Base-by-base conservation (phyloP, 2,329 filamentous ascomycete genomes). In the Alternaria rosae region DNA sequence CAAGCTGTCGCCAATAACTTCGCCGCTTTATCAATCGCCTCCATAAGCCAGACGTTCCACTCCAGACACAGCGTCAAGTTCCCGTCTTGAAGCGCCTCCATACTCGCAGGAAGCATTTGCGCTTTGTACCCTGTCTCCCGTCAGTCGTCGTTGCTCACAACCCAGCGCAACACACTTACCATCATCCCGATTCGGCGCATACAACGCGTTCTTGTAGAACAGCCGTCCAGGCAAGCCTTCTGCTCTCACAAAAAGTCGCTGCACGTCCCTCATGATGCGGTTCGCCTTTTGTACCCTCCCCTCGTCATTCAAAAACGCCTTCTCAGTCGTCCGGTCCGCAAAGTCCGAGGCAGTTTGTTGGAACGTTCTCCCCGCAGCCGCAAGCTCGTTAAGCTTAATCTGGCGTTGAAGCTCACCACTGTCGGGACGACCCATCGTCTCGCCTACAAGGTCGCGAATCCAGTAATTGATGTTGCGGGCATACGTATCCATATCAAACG, bases 401-500 rank as follows among this genome's bases (percentile, higher is more conserved):
- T 17, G 9, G 5, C 47, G 47, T 6, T 51, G 47, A 5, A 61
- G 23, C 13, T 54, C 20, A 7, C 25, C 43, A 11, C 45, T 50
- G 9, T 58, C 54, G 1, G 15, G 12, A 17, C 32, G 38, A 11
- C 30, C 23, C 17, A 48, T 42, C 6, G 59, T 62, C 15, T 55
- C 47, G 1, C 17, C 38, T 0, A 58, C 38, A 4, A 65, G 51
- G 9, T 65, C 62, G 42, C 55, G 32, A 21, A 61, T 30, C 38
- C 30, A 57, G 20, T 62, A 62, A 2, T 60, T 61, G 21, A 66
- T 10, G 13, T 67, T 65, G 0, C 58, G 58, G 6, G 52, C 62
- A n/a, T 52, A 78, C 53, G 71, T 71, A 41, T 64, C 67, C 9
- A 74, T 62, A 35, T 82, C 74, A 25, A 78, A 77, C 6, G 81